Percentiles rank a stretch among this genome's conserved stretches.
These are phyloP conservation scores for Secale cereale DNA, from an alignment of 176 grass and related monocot genomes.

Conservation along the genomic window DNA sequence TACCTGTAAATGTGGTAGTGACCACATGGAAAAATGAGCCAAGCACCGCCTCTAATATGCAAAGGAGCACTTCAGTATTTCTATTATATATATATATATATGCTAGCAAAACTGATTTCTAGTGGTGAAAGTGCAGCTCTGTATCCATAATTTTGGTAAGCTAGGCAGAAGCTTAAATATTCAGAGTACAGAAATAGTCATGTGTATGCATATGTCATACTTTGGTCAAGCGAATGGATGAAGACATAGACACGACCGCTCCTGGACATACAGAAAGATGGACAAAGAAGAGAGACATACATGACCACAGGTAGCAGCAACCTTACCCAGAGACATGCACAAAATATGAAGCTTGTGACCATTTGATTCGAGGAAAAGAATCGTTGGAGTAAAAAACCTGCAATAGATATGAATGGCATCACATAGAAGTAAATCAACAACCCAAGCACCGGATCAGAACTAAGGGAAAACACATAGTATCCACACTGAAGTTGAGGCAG, in stretches of 20 bases:
- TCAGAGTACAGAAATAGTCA: not conserved
- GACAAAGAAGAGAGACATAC: not conserved
- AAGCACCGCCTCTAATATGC: not conserved
- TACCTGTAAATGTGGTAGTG: slow-evolving; percentile 31
- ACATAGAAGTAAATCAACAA: not conserved
- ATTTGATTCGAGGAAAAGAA: slow-evolving; percentile 70
- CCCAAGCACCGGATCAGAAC: not conserved
- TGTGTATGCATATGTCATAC: not conserved
- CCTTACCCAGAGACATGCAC: slow-evolving; percentile 70
- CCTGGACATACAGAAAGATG: not conserved
- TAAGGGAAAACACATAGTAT: not conserved
- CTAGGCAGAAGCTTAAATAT: not conserved
- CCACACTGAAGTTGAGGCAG: not conserved
- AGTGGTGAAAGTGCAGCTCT: not conserved
- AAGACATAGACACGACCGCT: not conserved
- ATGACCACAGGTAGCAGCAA: not conserved
- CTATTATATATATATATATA: too few species aligned
- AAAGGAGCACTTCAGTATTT: not conserved
- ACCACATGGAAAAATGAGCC: not conserved
- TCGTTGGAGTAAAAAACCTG: slow-evolving; percentile 88
- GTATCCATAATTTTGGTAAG: not conserved
- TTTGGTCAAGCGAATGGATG: not conserved
- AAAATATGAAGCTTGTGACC: slow-evolving; percentile 73
- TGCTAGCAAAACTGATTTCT: not conserved
- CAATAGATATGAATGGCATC: not conserved